Base-by-base conservation (phyloP, 768 basidiomycete species). In the Antrodiella citrinella region DNA sequence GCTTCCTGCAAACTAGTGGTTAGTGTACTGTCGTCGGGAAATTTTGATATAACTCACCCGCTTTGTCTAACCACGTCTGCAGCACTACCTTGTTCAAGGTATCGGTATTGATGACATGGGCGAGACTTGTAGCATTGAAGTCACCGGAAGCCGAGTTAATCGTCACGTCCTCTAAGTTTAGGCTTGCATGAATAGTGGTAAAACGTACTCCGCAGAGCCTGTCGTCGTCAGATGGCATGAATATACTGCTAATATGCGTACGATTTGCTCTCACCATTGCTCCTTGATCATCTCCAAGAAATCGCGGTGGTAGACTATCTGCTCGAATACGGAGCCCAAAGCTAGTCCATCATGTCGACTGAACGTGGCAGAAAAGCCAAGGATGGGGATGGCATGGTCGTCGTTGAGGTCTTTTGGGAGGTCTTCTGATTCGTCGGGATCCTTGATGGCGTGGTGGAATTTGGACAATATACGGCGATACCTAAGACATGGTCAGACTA, bases 331-430 rank as follows among this genome's bases (percentile, higher is more conserved):
- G 2, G 86, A 83, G 4, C 90, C 84, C 3, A 98, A 76, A 1
- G 92, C 89, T 2, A 94, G 71, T 3, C 91, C 88, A 57, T 98
- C 95, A 56, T 94, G 89, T 23, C 95, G 77, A 55, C 82, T 84
- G 69, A 96, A 96, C 0, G 95, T 98, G 1, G 95, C 95, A 48
- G 91, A 92, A 63, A 98, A 96, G 0, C 94, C 95, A 42, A 98
- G 75, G 46, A 96, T 82, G 2, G 94, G 91, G 22, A 94, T 78
- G 9, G 41, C 7, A n/a, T n/a, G n/a, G n/a, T n/a, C n/a, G 10
- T 18, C 5, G 19, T 7, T 35, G 30, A 7, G 7, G 30, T 43
- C 41, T 43, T 35, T n/a, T 40, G 69, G 68, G 59, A 80, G 71
- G 11, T 64, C 62, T 35, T 69, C 63, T 41, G 50, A 51, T 43